Evolutionary conservation across 371 early-diverging fungal genomes (phyloP).

Genomic region (Actinomortierella wolfii): DNA sequence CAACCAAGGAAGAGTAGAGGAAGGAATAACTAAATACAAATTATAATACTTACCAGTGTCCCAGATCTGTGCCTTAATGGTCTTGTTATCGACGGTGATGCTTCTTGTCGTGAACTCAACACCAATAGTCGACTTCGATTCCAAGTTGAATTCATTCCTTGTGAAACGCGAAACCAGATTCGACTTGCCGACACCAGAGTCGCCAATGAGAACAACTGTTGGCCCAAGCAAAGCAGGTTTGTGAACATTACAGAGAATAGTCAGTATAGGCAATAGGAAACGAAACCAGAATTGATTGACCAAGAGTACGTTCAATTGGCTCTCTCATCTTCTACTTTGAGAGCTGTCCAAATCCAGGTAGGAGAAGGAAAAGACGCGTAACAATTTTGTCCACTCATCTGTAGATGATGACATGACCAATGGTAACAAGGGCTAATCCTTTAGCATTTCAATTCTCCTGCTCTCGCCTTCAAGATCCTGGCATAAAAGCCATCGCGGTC

Average conservation of each 20-base stretch:
- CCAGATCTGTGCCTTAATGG: conserved; percentile 99
- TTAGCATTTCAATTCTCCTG: too few relatives aligned
- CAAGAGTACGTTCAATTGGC: not conserved
- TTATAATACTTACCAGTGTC: conserved; percentile 77
- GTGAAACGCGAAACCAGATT: conserved; percentile 98
- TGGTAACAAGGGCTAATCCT: too few relatives aligned
- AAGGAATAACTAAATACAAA: not conserved
- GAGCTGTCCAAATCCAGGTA: too few relatives aligned
- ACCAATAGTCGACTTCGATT: conserved; percentile 99
- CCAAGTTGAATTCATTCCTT: conserved; percentile 96
- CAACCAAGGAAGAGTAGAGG: conserved; percentile 7
- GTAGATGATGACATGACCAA: too few relatives aligned
- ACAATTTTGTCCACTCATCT: too few relatives aligned
- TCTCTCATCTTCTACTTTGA: too few relatives aligned
- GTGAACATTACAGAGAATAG: not conserved
- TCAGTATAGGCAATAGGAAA: not conserved
- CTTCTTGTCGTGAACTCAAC: conserved; percentile 99
- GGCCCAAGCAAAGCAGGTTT: conserved; percentile 5
- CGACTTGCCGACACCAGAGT: conserved; percentile 99
- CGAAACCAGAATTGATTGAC: not conserved
- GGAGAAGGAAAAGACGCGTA: too few relatives aligned
- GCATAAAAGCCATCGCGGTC: too few relatives aligned
- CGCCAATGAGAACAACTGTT: conserved; percentile 99
- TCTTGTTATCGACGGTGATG: conserved; percentile 96
- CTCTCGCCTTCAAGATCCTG: too few relatives aligned